These are phyloP conservation scores for Vaucheria bursata DNA, from an alignment of 352 stramenopile genomes.

Conservation along the genomic window DNA sequence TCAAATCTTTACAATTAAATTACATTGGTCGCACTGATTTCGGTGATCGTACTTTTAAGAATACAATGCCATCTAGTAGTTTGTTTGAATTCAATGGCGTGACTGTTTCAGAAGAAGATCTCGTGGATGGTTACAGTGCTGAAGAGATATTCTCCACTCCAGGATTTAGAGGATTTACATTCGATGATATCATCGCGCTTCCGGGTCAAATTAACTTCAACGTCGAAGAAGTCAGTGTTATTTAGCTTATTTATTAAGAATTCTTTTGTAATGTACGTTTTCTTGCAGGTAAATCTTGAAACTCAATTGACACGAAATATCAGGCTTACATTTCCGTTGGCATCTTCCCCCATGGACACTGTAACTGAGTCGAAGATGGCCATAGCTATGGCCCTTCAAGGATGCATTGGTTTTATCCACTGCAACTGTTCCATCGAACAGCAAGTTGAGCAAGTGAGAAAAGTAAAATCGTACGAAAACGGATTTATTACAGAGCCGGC, in stretches of 20 bases:
- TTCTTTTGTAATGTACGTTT: neutral
- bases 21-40: too few species aligned
- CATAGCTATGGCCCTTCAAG: constrained; percentile 97
- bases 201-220: constrained; percentile 81
- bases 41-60: too few species aligned
- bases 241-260: too few species aligned
- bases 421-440: constrained; percentile 81
- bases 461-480: constrained; percentile 99
- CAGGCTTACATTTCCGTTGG: constrained; percentile 75
- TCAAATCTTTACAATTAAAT: too few species aligned
- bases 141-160: constrained; percentile 23
- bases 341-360: constrained; percentile 98
- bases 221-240: constrained; percentile 67
- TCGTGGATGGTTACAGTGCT: constrained; percentile 38
- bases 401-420: constrained; percentile 98
- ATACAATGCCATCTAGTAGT: too few species aligned
- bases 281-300: constrained; percentile 74
- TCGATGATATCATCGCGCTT: constrained; percentile 46
- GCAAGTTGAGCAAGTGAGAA: constrained; percentile 74
- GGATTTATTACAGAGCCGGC: constrained; percentile 98
- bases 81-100: too few species aligned
- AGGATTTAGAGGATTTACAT: constrained; percentile 24
- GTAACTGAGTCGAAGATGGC: constrained; percentile 99
- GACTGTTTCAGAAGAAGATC: constrained; percentile 31
- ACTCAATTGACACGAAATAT: constrained; percentile 83